Conservation (phyloP, 768 basidiomycete species). For the Lentinula lateritia region DNA sequence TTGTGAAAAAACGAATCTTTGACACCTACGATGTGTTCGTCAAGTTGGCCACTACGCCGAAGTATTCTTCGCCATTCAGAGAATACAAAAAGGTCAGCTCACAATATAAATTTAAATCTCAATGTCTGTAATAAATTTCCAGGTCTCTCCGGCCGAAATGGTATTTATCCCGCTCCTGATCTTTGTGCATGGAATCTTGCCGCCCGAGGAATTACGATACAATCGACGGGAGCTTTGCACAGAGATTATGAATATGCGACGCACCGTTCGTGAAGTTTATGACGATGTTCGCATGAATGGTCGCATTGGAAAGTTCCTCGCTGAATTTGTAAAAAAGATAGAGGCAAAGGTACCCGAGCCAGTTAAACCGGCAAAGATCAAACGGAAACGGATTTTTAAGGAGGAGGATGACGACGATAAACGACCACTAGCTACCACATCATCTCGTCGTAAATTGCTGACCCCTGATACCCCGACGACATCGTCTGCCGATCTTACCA, state of each 20-base stretch:
- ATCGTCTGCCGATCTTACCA: not conserved
- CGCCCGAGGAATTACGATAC: not conserved
- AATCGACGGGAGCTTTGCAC: not conserved
- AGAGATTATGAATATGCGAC: not conserved
- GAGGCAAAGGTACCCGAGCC: not conserved
- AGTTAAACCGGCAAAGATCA: not conserved
- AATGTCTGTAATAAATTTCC: not conserved
- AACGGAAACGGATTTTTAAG: not conserved
- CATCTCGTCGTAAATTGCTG: not conserved
- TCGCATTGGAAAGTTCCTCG: not conserved
- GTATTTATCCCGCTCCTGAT: conserved; percentile 2
- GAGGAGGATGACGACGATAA: not conserved
- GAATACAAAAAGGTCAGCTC: conserved; percentile 2
- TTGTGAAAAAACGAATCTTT: not conserved
- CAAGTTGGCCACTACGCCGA: not conserved
- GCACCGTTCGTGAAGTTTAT: not conserved
- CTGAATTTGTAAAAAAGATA: not conserved
- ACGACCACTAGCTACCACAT: not conserved
- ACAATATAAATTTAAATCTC: not conserved
- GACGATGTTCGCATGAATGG: conserved; percentile 2
- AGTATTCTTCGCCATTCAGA: not conserved
- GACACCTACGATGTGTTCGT: not conserved
- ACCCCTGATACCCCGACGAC: not conserved
- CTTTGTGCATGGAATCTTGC: conserved; percentile 1
- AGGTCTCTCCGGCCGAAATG: conserved; percentile 5